phyloP scores from a whole-genome alignment of 495 filamentous ascomycete genomes.

The Amphirosellinia nigrospora region DNA sequence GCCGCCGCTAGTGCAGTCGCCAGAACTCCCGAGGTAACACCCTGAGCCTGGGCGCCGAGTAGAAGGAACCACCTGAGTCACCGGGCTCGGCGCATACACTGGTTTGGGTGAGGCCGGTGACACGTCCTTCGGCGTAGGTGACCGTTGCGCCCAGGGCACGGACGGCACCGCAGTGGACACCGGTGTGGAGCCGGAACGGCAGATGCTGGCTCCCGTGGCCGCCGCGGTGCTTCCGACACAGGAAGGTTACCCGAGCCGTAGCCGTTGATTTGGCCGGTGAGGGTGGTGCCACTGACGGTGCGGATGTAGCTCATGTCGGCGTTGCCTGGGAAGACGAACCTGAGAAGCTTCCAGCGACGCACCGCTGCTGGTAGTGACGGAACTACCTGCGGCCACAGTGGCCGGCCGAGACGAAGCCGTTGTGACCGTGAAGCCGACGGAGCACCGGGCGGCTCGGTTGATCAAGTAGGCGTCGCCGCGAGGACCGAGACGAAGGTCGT shows the following conservation, averaged over 20 bases:
- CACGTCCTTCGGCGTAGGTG: constrained; percentile 36
- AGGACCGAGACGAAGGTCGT: constrained; percentile 34
- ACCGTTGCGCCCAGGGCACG: constrained; percentile 34
- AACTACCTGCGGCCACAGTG: constrained; percentile 34
- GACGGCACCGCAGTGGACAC: constrained; percentile 36
- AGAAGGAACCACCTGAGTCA: constrained; percentile 35
- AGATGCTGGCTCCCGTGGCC: constrained; percentile 34
- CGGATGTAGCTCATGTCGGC: constrained; percentile 40
- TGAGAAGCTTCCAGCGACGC: constrained; percentile 33
- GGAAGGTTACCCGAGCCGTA: constrained; percentile 31
- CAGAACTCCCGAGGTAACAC: constrained; percentile 38
- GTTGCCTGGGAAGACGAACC: constrained; percentile 37
- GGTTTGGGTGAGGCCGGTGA: constrained; percentile 37
- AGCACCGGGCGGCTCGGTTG: constrained; percentile 31
- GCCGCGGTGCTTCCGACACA: constrained; percentile 36
- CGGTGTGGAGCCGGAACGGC: constrained; percentile 36
- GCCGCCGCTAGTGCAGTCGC: constrained; percentile 34
- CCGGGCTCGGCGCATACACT: constrained; percentile 38
- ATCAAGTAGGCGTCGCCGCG: constrained; percentile 35
- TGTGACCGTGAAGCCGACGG: constrained; percentile 36
- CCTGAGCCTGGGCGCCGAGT: constrained; percentile 37
- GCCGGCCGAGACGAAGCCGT: constrained; percentile 38
- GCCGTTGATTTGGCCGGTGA: constrained; percentile 33
- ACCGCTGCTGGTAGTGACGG: constrained; percentile 35
- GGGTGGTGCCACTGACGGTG: constrained; percentile 34